Percentiles rank a stretch among this genome's conserved stretches.
Conservation (phyloP, 129 eudicot genomes). For the Centaurea solstitialis region DNA sequence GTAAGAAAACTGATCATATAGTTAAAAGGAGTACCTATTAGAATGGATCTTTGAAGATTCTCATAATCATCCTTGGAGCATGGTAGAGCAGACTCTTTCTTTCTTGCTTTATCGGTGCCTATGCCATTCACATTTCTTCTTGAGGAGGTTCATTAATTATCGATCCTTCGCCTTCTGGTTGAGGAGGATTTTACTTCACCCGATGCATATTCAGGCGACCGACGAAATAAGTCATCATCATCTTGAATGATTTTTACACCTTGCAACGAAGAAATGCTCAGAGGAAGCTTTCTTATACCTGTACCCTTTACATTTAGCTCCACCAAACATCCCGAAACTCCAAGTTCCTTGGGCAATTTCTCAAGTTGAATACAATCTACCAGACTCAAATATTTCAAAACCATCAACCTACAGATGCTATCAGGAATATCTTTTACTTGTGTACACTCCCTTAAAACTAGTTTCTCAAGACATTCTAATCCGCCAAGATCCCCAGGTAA, state of each 20-base stretch:
- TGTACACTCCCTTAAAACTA: not conserved
- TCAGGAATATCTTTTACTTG: not conserved
- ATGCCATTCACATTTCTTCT: not conserved
- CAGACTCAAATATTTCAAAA: not conserved
- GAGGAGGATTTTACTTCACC: not conserved
- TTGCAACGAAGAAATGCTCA: not conserved
- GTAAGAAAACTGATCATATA: not conserved
- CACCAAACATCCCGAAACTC: not conserved
- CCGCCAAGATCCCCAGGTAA: constrained; percentile 19
- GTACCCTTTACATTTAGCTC: not conserved
- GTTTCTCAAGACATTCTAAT: constrained; percentile 10
- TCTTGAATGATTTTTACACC: not conserved
- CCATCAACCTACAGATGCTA: not conserved
- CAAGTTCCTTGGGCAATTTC: not conserved
- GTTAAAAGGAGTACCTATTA: not conserved
- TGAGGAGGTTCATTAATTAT: not conserved
- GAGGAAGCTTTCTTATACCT: not conserved
- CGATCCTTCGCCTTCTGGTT: not conserved
- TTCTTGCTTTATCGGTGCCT: too few species aligned
- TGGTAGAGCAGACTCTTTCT: too few species aligned
- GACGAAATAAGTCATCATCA: not conserved
- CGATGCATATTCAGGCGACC: not conserved
- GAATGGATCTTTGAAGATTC: not conserved
- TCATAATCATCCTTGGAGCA: not conserved
- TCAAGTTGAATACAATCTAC: not conserved